phyloP scores from a whole-genome alignment of 257 asterid species.

The Fraxinus anomala region DNA sequence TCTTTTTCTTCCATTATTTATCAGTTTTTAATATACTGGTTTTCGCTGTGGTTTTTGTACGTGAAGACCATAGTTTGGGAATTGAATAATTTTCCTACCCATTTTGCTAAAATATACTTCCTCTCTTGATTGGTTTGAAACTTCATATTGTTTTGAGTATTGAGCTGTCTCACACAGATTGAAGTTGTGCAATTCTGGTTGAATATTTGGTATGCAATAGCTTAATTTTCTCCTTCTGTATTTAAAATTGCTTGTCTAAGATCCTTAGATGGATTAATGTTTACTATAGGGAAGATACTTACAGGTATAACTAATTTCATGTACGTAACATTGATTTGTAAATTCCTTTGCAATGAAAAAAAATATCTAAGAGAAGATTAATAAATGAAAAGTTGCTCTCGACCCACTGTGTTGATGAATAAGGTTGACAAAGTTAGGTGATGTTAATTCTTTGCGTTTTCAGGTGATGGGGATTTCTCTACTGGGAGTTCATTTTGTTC shows the following conservation, averaged over 20 bases:
- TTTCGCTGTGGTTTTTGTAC: slow-evolving; percentile 7
- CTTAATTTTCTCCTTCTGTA: neutral
- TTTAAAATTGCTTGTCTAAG: slow-evolving; percentile 10
- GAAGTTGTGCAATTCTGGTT: neutral
- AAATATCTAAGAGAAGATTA: no score
- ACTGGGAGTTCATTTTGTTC: slow-evolving; percentile 49
- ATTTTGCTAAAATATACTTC: neutral
- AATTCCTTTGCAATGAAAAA: neutral
- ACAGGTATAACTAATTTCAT: neutral
- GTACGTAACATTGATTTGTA: no score
- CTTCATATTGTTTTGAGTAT: slow-evolving; percentile 18
- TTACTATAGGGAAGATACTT: neutral
- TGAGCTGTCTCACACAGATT: neutral
- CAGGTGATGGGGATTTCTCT: slow-evolving; percentile 76
- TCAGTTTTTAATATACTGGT: neutral
- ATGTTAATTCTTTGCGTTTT: slow-evolving; percentile 28
- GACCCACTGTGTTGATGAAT: neutral
- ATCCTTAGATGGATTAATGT: slow-evolving; percentile 13
- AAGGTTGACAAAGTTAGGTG: slow-evolving; percentile 22
- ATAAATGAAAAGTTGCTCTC: neutral
- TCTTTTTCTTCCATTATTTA: neutral
- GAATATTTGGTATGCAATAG: neutral
- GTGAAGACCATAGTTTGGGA: no score
- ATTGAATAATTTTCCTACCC: neutral
- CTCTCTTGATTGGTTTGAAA: slow-evolving; percentile 15